A percentile compares a stretch with the other conserved stretches of the same genome.
Evolutionary conservation across 2,329 filamentous ascomycete genomes (phyloP).

Genomic region (Diaporthe citriasiana): DNA sequence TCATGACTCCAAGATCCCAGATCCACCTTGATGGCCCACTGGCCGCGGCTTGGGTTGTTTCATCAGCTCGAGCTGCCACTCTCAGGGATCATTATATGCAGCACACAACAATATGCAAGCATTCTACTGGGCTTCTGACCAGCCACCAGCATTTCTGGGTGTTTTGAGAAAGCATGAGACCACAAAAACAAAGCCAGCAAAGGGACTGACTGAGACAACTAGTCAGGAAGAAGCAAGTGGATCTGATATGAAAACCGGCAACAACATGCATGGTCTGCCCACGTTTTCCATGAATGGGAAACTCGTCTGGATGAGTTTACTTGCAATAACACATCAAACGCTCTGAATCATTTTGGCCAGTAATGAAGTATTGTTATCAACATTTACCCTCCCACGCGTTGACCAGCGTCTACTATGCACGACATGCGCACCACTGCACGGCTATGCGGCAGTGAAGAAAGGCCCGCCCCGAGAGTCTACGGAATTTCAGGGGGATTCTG

Average conservation of each 20-base stretch:
- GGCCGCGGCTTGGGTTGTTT: background rate
- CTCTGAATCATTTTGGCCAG: background rate
- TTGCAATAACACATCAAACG: background rate
- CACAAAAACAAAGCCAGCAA: background rate
- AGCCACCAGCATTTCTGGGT: no score
- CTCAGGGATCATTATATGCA: background rate
- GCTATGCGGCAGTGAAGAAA: no score
- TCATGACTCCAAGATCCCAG: background rate
- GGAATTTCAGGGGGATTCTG: no score
- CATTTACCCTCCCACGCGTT: no score
- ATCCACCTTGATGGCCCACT: background rate
- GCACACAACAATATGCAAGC: background rate
- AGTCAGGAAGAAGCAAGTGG: background rate
- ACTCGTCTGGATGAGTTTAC: background rate
- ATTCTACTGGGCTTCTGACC: background rate
- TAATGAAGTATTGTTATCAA: no score
- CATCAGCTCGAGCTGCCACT: background rate
- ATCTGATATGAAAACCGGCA: background rate
- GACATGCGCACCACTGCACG: no score
- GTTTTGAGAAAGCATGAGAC: background rate
- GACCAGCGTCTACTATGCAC: no score
- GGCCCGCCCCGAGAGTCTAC: no score
- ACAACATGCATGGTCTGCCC: no score
- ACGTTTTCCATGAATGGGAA: background rate
- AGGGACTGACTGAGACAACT: background rate